These are phyloP conservation scores for Alternaria atra DNA, from an alignment of 2,329 filamentous ascomycete genomes.

Conservation along the genomic window DNA sequence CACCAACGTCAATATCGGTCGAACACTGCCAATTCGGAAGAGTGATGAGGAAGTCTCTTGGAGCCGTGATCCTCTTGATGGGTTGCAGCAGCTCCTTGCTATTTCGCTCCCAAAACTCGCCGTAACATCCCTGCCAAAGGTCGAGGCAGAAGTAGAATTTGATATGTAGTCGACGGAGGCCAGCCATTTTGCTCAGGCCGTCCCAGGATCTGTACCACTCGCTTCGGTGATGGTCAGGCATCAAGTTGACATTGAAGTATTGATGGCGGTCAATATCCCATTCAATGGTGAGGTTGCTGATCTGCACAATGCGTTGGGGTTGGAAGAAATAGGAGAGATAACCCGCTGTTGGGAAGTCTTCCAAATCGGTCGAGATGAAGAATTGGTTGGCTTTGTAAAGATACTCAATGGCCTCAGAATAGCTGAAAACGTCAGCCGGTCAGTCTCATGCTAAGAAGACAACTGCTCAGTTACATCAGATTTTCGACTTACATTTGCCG, in stretches of 20 bases:
- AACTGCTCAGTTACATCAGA: not conserved
- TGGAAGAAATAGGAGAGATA: constrained; percentile 30
- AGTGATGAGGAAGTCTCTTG: constrained; percentile 25
- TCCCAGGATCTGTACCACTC: constrained; percentile 30
- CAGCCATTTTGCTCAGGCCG: constrained; percentile 21
- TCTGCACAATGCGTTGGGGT: constrained; percentile 28
- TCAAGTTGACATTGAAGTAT: constrained; percentile 10
- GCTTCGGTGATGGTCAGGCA: constrained; percentile 1
- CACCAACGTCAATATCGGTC: constrained; percentile 18
- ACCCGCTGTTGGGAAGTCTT: constrained; percentile 23
- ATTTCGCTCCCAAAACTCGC: constrained; percentile 23
- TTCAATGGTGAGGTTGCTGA: constrained; percentile 25
- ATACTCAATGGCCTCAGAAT: constrained; percentile 34
- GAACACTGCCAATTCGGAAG: constrained; percentile 28
- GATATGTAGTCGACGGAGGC: constrained; percentile 30
- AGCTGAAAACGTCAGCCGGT: constrained; percentile 16
- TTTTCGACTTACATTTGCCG: constrained; percentile 29
- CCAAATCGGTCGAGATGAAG: constrained; percentile 21
- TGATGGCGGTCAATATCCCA: constrained; percentile 26
- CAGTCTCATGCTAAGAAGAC: not conserved
- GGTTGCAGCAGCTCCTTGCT: constrained; percentile 20
- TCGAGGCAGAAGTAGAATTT: constrained; percentile 15
- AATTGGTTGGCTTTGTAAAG: constrained; percentile 33
- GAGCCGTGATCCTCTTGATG: constrained; percentile 23
- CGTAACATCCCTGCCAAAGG: constrained; percentile 12